These are phyloP conservation scores for Gonapodya prolifera DNA, from an alignment of 192 early-diverging fungal genomes.

Conservation along the genomic window DNA sequence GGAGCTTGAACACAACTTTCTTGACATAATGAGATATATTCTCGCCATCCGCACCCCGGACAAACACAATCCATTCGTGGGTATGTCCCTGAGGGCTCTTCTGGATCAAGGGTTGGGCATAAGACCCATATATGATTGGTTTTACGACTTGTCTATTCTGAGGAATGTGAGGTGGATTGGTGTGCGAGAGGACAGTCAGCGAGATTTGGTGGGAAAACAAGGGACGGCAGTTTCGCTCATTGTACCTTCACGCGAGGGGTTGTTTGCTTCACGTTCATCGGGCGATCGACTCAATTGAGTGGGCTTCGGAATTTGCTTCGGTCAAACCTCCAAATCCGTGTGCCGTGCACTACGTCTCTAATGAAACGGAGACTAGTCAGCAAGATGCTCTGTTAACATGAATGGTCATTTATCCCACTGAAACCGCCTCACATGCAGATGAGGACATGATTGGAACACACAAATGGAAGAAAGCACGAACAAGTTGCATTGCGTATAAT, in stretches of 20 bases:
- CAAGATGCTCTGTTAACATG: too few relatives aligned
- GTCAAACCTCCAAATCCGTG: too few relatives aligned
- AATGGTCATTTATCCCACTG: too few relatives aligned
- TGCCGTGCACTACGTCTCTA: too few relatives aligned
- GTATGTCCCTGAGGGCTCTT: constrained; percentile 45
- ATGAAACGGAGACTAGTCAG: too few relatives aligned
- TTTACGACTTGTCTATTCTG: neutral
- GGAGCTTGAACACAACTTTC: constrained; percentile 87
- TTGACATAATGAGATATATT: constrained; percentile 76
- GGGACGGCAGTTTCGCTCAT: neutral
- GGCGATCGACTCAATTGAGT: too few relatives aligned
- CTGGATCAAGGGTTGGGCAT: neutral
- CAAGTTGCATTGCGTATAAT: too few relatives aligned
- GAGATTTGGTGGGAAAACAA: neutral
- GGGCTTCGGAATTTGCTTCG: too few relatives aligned
- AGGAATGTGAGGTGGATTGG: neutral
- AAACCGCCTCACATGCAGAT: too few relatives aligned
- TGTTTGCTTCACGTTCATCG: neutral
- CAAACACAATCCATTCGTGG: constrained; percentile 88
- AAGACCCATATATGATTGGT: neutral
- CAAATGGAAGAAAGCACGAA: too few relatives aligned
- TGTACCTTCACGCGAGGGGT: neutral
- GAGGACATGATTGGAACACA: too few relatives aligned
- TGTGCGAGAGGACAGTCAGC: neutral
- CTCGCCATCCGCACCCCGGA: constrained; percentile 72